Percentiles rank a stretch among this genome's conserved stretches.
phyloP scores from a whole-genome alignment of 176 grass and related monocot genomes.

The Oryza brachyantha region DNA sequence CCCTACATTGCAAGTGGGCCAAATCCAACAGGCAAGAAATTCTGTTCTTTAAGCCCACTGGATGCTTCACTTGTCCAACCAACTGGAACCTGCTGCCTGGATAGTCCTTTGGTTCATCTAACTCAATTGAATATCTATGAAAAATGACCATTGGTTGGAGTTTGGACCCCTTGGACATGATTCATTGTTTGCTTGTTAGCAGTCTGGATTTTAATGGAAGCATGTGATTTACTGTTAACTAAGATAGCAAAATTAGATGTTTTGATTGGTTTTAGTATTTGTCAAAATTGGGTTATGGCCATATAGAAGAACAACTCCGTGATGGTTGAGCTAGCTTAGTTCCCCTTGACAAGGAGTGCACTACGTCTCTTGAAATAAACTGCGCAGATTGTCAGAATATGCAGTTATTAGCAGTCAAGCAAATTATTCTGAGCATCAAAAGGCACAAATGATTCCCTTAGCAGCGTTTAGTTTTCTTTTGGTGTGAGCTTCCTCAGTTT shows the following conservation, averaged over 20 bases:
- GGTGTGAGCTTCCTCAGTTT: background rate
- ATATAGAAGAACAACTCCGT: background rate
- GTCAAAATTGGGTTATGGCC: too few species aligned
- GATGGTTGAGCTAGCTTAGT: background rate
- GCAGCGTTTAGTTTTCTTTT: background rate
- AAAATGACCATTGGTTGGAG: background rate
- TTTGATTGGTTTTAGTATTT: background rate
- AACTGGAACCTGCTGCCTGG: background rate
- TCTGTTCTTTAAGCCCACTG: background rate
- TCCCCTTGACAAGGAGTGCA: background rate
- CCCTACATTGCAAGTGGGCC: background rate
- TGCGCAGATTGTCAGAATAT: background rate
- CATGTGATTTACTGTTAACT: background rate
- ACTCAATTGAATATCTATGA: background rate
- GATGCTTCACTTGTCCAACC: background rate
- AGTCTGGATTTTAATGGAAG: background rate
- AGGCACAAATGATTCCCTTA: background rate
- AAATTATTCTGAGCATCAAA: background rate
- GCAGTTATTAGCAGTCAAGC: background rate
- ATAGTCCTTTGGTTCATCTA: constrained; percentile 8
- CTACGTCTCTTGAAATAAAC: background rate
- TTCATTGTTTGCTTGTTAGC: background rate
- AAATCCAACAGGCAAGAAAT: constrained; percentile 6
- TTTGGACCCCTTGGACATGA: background rate
- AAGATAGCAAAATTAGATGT: background rate